Conservation (phyloP, 441 rosid genomes). For the Euphorbia schlechtendalii region DNA sequence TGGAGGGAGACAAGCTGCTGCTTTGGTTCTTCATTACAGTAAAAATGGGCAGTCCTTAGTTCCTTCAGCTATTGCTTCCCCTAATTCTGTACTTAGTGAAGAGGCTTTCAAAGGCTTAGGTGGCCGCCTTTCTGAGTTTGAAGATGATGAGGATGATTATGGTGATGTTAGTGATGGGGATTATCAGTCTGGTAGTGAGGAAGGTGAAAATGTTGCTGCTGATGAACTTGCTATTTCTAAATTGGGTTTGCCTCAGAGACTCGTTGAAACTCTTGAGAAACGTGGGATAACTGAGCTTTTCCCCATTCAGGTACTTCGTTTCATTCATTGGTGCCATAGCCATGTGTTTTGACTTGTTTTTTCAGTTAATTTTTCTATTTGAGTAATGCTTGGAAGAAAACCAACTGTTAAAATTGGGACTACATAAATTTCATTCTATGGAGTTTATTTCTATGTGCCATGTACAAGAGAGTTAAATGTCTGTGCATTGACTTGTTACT, state of each 20-base stretch:
- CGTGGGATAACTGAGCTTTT: constrained; percentile 92
- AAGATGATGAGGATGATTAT: constrained; percentile 18
- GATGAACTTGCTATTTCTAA: constrained; percentile 70
- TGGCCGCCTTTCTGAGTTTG: constrained; percentile 33
- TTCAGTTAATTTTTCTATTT: too few relatives aligned
- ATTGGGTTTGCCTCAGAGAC: constrained; percentile 68
- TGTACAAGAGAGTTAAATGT: background rate
- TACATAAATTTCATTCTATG: background rate
- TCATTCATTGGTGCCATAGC: background rate
- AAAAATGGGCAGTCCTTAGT: constrained; percentile 9
- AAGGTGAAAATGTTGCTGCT: constrained; percentile 5
- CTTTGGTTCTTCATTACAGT: constrained; percentile 4
- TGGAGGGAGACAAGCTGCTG: constrained; percentile 4
- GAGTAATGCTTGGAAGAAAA: too few relatives aligned
- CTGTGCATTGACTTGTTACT: background rate
- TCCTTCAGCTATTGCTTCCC: constrained; percentile 64
- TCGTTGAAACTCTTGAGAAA: constrained; percentile 60
- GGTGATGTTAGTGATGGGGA: constrained; percentile 16
- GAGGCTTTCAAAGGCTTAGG: constrained; percentile 75
- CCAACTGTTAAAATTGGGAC: background rate
- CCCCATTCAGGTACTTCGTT: constrained; percentile 70
- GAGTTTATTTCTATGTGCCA: constrained; percentile 2
- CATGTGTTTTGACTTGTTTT: background rate
- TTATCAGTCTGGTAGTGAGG: constrained; percentile 6
- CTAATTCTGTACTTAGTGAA: constrained; percentile 76